Conservation (phyloP, 208 protist genomes). For the Wallacemonas sp. region DNA sequence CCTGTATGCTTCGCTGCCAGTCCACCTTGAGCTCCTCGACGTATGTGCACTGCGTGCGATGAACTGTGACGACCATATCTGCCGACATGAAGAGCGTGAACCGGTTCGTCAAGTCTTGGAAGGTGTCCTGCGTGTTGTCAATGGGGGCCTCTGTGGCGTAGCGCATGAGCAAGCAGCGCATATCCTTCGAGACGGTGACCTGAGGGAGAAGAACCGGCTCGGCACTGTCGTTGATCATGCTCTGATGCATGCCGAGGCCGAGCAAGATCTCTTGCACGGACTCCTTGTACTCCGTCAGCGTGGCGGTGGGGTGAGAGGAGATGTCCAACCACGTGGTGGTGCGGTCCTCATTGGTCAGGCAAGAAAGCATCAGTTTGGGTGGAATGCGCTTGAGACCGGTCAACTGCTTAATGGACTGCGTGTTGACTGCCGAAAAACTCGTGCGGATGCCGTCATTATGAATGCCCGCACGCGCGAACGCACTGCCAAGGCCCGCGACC, state of each 20-base stretch:
- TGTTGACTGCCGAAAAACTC: slow-evolving; percentile 58
- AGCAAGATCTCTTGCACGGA: slow-evolving; percentile 48
- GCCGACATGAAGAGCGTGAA: slow-evolving; percentile 56
- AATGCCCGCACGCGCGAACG: slow-evolving; percentile 48
- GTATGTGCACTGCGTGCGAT: slow-evolving; percentile 64
- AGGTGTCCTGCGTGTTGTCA: slow-evolving; percentile 44
- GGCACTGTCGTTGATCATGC: slow-evolving; percentile 48
- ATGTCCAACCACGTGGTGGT: slow-evolving; percentile 67
- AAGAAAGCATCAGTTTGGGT: slow-evolving; percentile 63
- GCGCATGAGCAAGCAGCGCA: slow-evolving; percentile 59
- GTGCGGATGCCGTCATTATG: slow-evolving; percentile 51
- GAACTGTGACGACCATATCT: slow-evolving; percentile 56
- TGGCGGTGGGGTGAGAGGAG: slow-evolving; percentile 57
- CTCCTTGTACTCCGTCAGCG: slow-evolving; percentile 57
- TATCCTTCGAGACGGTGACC: slow-evolving; percentile 45
- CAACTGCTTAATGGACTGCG: slow-evolving; percentile 52
- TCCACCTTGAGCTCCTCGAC: slow-evolving; percentile 61
- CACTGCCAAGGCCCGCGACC: slow-evolving; percentile 39
- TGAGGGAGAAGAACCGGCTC: slow-evolving; percentile 78
- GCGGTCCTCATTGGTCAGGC: slow-evolving; percentile 26
- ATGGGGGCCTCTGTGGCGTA: slow-evolving; percentile 50
- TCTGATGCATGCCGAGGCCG: slow-evolving; percentile 48
- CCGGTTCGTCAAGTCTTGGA: slow-evolving; percentile 78
- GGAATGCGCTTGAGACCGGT: slow-evolving; percentile 54
- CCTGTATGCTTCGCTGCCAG: slow-evolving; percentile 28